Evolutionary conservation across 805 yeast species (phyloP).

Genomic region (Metschnikowia borealis): DNA sequence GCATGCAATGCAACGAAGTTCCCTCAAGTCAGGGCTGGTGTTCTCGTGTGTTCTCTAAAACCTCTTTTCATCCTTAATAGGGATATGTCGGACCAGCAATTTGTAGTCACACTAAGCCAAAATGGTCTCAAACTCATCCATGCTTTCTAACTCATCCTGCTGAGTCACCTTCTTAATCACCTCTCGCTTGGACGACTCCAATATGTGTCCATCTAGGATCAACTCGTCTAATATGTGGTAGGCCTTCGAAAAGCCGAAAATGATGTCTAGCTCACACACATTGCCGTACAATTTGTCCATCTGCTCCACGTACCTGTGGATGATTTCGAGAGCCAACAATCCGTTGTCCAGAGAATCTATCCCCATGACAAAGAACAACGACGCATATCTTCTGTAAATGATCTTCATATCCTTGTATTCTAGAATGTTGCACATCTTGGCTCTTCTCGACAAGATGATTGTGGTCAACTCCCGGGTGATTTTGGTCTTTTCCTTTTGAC

Average conservation of each 20-base stretch:
- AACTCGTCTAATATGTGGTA: constrained; percentile 89
- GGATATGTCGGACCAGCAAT: not conserved
- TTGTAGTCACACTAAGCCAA: constrained; percentile 23
- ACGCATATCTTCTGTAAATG: constrained; percentile 89
- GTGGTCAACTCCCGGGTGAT: constrained; percentile 84
- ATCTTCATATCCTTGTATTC: constrained; percentile 84
- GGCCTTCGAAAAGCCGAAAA: constrained; percentile 92
- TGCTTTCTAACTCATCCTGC: constrained; percentile 82
- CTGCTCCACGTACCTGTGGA: constrained; percentile 92
- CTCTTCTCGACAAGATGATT: constrained; percentile 74
- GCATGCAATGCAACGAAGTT: no score
- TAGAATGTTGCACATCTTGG: constrained; percentile 92
- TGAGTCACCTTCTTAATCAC: constrained; percentile 72
- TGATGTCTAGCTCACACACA: constrained; percentile 94
- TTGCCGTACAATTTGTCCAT: constrained; percentile 95
- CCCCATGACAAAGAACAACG: constrained; percentile 85
- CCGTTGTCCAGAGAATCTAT: constrained; percentile 84
- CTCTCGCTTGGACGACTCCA: constrained; percentile 78
- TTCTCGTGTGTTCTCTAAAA: no score
- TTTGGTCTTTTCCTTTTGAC: constrained; percentile 82
- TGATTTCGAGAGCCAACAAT: constrained; percentile 74
- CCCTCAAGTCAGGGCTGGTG: no score
- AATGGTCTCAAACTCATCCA: constrained; percentile 55
- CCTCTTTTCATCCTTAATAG: no score
- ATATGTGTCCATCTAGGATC: constrained; percentile 80